A percentile compares a stretch with the other conserved stretches of the same genome.
phyloP scores from a whole-genome alignment of 2,329 filamentous ascomycete genomes.

The Stemphylium vesicarium region DNA sequence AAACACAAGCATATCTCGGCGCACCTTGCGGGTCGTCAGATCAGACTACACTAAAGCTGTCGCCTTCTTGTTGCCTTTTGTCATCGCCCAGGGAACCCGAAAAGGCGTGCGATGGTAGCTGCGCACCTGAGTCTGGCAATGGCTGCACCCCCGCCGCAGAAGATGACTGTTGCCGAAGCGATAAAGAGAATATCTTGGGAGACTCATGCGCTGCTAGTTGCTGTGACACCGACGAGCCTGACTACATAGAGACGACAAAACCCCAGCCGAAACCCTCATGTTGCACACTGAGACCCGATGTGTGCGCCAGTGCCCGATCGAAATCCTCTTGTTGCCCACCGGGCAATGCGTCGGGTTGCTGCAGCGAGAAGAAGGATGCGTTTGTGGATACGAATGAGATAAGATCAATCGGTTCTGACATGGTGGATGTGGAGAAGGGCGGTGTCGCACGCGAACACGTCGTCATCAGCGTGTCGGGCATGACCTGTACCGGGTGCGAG shows the following conservation, averaged over 20 bases:
- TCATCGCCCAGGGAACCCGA: too few species aligned
- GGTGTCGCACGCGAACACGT: conserved; percentile 58
- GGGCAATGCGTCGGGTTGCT: neutral
- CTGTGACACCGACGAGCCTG: too few species aligned
- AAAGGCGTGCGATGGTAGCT: too few species aligned
- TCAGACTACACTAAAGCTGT: neutral
- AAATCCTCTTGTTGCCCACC: neutral
- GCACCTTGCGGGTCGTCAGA: conserved; percentile 11
- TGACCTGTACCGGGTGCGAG: conserved; percentile 78
- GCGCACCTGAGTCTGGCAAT: too few species aligned
- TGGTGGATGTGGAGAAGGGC: conserved; percentile 30
- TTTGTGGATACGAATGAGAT: neutral
- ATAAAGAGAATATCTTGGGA: too few species aligned
- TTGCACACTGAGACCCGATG: neutral
- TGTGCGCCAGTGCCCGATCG: neutral
- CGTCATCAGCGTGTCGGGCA: conserved; percentile 68
- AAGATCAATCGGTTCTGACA: neutral
- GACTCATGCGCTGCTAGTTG: too few species aligned
- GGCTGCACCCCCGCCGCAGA: too few species aligned
- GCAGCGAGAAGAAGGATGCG: neutral
- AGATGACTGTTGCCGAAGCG: too few species aligned
- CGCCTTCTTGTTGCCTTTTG: too few species aligned
- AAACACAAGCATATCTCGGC: too few species aligned
- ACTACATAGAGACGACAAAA: too few species aligned
- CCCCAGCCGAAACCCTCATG: neutral